Conservation (phyloP, 768 basidiomycete species). For the Kwoniella europaea region DNA sequence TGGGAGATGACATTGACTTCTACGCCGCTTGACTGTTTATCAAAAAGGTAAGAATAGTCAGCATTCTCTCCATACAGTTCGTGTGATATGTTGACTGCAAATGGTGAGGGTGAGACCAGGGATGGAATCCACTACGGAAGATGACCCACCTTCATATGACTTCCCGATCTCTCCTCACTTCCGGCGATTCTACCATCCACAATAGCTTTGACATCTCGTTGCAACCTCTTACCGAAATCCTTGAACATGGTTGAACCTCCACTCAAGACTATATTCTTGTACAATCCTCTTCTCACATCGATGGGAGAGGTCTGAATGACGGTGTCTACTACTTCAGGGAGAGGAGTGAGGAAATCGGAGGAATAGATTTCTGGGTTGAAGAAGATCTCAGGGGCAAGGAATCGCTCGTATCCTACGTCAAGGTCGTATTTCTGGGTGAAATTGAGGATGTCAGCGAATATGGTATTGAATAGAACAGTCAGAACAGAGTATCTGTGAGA, state of each 20-base stretch:
- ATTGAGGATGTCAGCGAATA: neutral
- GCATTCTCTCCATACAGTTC: neutral
- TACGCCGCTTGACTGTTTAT: constrained; percentile 82
- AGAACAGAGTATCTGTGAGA: neutral
- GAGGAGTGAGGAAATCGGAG: constrained; percentile 93
- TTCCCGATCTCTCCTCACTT: constrained; percentile 74
- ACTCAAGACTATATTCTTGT: constrained; percentile 98
- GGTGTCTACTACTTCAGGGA: constrained; percentile 92
- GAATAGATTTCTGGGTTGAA: constrained; percentile 99
- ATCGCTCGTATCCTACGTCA: constrained; percentile 97
- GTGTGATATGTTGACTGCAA: neutral
- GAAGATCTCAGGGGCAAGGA: constrained; percentile 98
- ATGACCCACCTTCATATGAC: constrained; percentile 69
- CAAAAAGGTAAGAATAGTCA: neutral
- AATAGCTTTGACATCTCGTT: constrained; percentile 90
- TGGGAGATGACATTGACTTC: constrained; percentile 98
- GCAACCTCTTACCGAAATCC: constrained; percentile 94
- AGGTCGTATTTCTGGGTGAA: constrained; percentile 81
- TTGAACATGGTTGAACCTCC: constrained; percentile 99
- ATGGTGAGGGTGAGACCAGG: too few species aligned
- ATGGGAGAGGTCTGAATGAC: constrained; percentile 96
- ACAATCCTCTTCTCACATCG: constrained; percentile 92
- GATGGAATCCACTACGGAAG: neutral
- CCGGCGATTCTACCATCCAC: constrained; percentile 88
- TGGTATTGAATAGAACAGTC: neutral